A percentile compares a stretch with the other conserved stretches of the same genome.
Evolutionary conservation across 352 stramenopile genomes (phyloP).

Genomic region (Globisporangium rhizosaccharum): DNA sequence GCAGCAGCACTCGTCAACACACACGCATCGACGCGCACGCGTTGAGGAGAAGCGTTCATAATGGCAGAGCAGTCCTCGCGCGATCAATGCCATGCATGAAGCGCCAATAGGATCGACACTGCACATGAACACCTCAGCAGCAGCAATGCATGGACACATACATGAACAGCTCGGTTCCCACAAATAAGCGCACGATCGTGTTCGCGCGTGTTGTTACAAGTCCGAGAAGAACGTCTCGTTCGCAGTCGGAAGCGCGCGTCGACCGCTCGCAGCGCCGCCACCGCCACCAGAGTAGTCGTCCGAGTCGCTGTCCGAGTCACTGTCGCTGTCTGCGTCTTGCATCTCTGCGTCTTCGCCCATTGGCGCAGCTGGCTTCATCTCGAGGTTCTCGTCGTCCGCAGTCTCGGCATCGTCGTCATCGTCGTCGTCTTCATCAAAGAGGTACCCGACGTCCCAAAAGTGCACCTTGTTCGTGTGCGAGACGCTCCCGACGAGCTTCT

Average conservation of each 20-base stretch:
- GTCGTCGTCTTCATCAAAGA: slow-evolving; percentile 87
- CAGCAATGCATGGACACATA: neutral
- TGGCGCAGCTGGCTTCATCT: slow-evolving; percentile 18
- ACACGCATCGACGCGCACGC: no score
- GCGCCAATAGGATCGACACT: no score
- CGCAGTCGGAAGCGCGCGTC: slow-evolving; percentile 53
- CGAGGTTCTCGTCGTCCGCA: slow-evolving; percentile 33
- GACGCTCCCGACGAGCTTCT: slow-evolving; percentile 89
- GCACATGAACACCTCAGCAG: neutral
- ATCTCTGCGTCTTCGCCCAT: slow-evolving; percentile 51
- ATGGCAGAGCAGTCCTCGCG: no score
- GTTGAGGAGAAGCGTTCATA: no score
- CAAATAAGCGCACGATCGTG: slow-evolving; percentile 3
- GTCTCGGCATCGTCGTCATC: slow-evolving; percentile 61
- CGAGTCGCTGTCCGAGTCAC: slow-evolving; percentile 55
- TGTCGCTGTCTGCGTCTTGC: slow-evolving; percentile 85
- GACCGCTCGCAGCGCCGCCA: slow-evolving; percentile 20
- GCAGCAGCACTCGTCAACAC: no score
- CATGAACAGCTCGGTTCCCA: neutral
- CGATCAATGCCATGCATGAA: neutral
- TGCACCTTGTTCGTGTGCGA: slow-evolving; percentile 93
- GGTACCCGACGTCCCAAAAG: slow-evolving; percentile 93
- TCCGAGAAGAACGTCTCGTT: slow-evolving; percentile 85
- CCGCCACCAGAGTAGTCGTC: slow-evolving; percentile 17
- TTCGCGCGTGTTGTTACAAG: slow-evolving; percentile 31